phyloP scores from a whole-genome alignment of 805 yeast genomes.

The Candida odintsovae region DNA sequence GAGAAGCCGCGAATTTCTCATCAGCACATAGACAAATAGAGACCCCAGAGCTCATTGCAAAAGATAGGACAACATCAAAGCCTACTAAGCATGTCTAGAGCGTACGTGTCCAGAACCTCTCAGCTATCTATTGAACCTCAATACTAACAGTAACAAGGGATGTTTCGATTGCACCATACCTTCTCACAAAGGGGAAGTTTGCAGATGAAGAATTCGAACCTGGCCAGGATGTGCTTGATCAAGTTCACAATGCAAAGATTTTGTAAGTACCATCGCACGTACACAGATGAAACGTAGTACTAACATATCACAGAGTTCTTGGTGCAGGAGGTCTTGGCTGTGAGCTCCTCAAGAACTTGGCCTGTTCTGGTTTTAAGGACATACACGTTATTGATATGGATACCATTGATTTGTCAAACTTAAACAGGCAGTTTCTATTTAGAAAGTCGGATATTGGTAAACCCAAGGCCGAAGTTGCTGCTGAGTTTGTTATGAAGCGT shows the following conservation, averaged over 20 bases:
- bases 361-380: constrained; percentile 67
- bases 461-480: constrained; percentile 78
- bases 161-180: constrained; percentile 15
- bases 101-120: not conserved
- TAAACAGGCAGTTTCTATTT: constrained; percentile 88
- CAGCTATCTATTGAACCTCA: too few species aligned
- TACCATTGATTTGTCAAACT: constrained; percentile 84
- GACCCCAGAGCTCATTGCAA: not conserved
- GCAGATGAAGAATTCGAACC: constrained; percentile 31
- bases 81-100: not conserved
- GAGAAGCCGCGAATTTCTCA: not conserved
- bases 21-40: not conserved
- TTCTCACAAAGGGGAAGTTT: constrained; percentile 28
- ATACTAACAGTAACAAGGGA: constrained; percentile 7
- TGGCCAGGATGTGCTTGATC: constrained; percentile 22
- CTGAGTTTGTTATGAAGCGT: constrained; percentile 46
- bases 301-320: constrained; percentile 38
- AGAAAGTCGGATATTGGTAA: constrained; percentile 75
- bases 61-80: not conserved
- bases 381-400: constrained; percentile 88
- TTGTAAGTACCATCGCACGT: constrained; percentile 22
- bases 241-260: constrained; percentile 24
- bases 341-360: constrained; percentile 75
- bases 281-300: not conserved
- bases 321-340: constrained; percentile 98